A percentile compares a stretch with the other conserved stretches of the same genome.
These are phyloP conservation scores for Quercus mongolica DNA, from an alignment of 306 rosid genomes.

Conservation along the genomic window DNA sequence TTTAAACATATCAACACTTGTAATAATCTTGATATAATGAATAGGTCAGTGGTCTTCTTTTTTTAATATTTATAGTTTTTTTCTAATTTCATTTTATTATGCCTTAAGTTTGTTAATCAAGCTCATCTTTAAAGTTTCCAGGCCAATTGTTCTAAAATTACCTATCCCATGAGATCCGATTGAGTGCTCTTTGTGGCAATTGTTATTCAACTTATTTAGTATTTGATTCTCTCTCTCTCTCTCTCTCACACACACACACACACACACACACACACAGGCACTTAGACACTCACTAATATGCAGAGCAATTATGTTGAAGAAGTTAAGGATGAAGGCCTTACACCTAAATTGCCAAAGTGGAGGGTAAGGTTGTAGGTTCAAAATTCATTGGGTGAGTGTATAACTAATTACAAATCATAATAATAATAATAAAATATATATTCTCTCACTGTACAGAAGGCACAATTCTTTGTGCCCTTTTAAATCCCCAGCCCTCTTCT, in stretches of 20 bases:
- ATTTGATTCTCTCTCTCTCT: not conserved
- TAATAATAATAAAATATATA: no score
- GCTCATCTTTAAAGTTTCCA: constrained; percentile 11
- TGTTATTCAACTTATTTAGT: not conserved
- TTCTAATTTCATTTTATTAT: constrained; percentile 15
- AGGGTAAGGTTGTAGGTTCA: no score
- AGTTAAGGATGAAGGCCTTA: not conserved
- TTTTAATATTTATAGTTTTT: constrained; percentile 18
- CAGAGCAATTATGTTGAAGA: not conserved
- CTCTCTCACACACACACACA: no score
- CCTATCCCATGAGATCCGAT: not conserved
- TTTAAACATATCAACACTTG: constrained; percentile 14
- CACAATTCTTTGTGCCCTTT: no score
- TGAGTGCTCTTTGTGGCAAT: not conserved
- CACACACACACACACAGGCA: no score
- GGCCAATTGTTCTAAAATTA: not conserved
- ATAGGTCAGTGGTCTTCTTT: constrained; percentile 32
- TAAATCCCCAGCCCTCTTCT: not conserved
- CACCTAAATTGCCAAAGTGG: not conserved
- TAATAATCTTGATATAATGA: constrained; percentile 28
- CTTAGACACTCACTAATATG: not conserved
- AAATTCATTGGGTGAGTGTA: no score
- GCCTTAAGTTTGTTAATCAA: constrained; percentile 18
- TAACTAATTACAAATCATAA: no score
- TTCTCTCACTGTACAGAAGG: no score